These are phyloP conservation scores for Trypanosoma cruzi DNA, from an alignment of 208 protist genomes.

Conservation along the genomic window DNA sequence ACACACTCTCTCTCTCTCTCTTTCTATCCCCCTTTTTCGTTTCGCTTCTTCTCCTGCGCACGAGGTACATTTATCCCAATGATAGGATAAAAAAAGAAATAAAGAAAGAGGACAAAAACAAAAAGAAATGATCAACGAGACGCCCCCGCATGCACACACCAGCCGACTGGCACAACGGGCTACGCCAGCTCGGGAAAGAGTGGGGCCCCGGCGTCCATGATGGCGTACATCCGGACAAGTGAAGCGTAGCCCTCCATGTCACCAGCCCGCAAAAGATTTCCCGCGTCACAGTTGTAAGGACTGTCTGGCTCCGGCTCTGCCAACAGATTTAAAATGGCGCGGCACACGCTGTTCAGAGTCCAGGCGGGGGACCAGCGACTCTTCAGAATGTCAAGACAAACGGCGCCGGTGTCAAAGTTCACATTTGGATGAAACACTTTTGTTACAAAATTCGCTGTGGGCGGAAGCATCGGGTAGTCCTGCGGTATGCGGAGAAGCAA, in stretches of 20 bases:
- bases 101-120: slow-evolving; percentile 17
- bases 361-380: slow-evolving; percentile 89
- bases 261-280: slow-evolving; percentile 82
- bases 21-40: neutral
- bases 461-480: slow-evolving; percentile 90
- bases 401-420: slow-evolving; percentile 79
- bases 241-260: slow-evolving; percentile 66
- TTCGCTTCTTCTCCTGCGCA: neutral
- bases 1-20: neutral
- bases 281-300: slow-evolving; percentile 94
- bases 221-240: slow-evolving; percentile 76
- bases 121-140: slow-evolving; percentile 12
- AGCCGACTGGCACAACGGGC: neutral
- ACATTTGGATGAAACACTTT: slow-evolving; percentile 94
- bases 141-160: neutral
- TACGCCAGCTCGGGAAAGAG: slow-evolving; percentile 34
- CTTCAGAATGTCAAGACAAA: slow-evolving; percentile 94
- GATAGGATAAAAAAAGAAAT: slow-evolving; percentile 6
- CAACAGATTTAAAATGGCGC: slow-evolving; percentile 77
- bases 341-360: slow-evolving; percentile 87
- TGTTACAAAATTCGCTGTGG: slow-evolving; percentile 74
- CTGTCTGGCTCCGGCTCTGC: slow-evolving; percentile 75
- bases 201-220: slow-evolving; percentile 67
- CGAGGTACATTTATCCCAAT: neutral
- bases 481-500: slow-evolving; percentile 68